phyloP scores from a whole-genome alignment of 176 grass and related monocot genomes.

The Pontederia paniculata region DNA sequence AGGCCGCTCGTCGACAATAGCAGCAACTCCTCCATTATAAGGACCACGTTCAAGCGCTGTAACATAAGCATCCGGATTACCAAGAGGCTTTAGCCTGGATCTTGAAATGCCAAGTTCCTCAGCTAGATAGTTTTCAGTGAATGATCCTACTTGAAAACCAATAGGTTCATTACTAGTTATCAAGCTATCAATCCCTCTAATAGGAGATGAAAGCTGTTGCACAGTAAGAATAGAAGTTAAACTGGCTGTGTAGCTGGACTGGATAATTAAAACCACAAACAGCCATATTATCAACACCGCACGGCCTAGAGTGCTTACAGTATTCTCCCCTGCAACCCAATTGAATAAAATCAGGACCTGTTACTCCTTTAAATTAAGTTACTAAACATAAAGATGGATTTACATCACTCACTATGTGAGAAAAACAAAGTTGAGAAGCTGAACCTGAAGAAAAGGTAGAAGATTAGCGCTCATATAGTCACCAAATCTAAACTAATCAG shows the following conservation, averaged over 20 bases:
- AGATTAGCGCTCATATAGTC: neutral
- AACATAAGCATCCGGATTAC: slow-evolving; percentile 49
- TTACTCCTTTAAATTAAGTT: slow-evolving; percentile 9
- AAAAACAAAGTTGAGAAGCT: slow-evolving; percentile 97
- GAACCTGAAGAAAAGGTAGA: slow-evolving; percentile 37
- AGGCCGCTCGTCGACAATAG: slow-evolving; percentile 70
- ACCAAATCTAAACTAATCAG: too few species aligned
- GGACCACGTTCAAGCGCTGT: slow-evolving; percentile 65
- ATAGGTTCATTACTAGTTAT: slow-evolving; percentile 47
- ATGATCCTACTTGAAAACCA: slow-evolving; percentile 66
- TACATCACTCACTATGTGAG: slow-evolving; percentile 55
- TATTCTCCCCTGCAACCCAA: slow-evolving; percentile 49
- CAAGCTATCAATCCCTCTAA: slow-evolving; percentile 66
- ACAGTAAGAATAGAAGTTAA: slow-evolving; percentile 87
- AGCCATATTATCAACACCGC: slow-evolving; percentile 81
- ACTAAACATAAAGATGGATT: slow-evolving; percentile 12
- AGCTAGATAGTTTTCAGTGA: slow-evolving; percentile 62
- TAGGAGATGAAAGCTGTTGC: slow-evolving; percentile 61
- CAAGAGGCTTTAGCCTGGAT: slow-evolving; percentile 53
- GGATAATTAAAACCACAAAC: slow-evolving; percentile 79
- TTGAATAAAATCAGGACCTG: slow-evolving; percentile 4
- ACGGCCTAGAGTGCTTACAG: slow-evolving; percentile 44
- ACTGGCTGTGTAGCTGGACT: slow-evolving; percentile 87
- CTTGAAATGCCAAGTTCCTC: slow-evolving; percentile 48
- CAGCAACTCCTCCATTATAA: slow-evolving; percentile 54